phyloP scores from a whole-genome alignment of 768 basidiomycete species.

The Mrakia hoshinonis region DNA sequence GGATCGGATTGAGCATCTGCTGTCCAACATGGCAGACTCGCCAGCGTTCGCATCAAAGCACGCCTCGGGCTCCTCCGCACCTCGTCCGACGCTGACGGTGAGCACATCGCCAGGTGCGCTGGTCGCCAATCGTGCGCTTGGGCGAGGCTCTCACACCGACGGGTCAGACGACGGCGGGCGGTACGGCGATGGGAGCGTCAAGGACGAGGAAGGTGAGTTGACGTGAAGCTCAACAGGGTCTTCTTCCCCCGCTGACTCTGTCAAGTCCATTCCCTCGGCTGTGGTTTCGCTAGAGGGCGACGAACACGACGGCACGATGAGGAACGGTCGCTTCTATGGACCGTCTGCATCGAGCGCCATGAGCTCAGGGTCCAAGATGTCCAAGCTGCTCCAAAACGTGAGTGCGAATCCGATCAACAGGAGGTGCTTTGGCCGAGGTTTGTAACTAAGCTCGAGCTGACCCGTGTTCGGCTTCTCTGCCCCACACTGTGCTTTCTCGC shows the following conservation, averaged over 20 bases:
- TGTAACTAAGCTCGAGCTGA: too few species aligned
- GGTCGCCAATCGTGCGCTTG: background rate
- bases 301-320: slow-evolving; percentile 26
- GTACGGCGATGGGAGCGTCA: background rate
- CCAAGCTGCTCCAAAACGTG: slow-evolving; percentile 25
- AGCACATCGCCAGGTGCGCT: background rate
- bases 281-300: too few species aligned
- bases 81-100: background rate
- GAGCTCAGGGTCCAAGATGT: slow-evolving; percentile 17
- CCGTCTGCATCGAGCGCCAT: slow-evolving; percentile 23
- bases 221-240: too few species aligned
- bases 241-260: too few species aligned
- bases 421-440: too few species aligned
- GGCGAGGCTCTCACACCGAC: slow-evolving; percentile 8
- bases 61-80: background rate
- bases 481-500: background rate
- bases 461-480: background rate
- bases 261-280: too few species aligned
- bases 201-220: too few species aligned
- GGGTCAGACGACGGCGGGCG: background rate
- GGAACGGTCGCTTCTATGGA: slow-evolving; percentile 25
- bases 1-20: slow-evolving; percentile 39
- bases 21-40: slow-evolving; percentile 33
- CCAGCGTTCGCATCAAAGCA: background rate
- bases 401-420: too few species aligned